These are phyloP conservation scores for Lumnitzera racemosa DNA, from an alignment of 345 rosid genomes.

Conservation along the genomic window DNA sequence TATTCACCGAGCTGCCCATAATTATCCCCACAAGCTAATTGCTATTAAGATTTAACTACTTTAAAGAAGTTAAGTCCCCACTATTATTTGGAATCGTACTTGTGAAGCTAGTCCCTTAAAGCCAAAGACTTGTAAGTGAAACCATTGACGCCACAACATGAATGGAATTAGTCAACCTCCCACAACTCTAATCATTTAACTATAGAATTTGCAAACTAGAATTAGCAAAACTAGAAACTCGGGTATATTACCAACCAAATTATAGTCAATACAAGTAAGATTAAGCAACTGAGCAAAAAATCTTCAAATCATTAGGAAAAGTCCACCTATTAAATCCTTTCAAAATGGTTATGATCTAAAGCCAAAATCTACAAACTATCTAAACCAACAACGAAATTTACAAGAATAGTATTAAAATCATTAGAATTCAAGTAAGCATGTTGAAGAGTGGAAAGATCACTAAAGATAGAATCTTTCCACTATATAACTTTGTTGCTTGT, in stretches of 20 bases:
- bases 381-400: slow-evolving; percentile 47
- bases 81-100: slow-evolving; percentile 53
- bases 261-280: slow-evolving; percentile 56
- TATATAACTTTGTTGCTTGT: neutral
- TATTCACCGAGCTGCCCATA: slow-evolving; percentile 38
- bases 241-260: slow-evolving; percentile 62
- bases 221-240: slow-evolving; percentile 41
- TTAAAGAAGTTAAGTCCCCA: slow-evolving; percentile 40
- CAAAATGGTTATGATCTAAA: slow-evolving; percentile 47
- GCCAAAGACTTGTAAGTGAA: slow-evolving; percentile 52
- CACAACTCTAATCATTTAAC: slow-evolving; percentile 51
- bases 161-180: slow-evolving; percentile 46
- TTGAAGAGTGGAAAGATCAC: slow-evolving; percentile 40
- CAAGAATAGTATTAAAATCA: slow-evolving; percentile 51
- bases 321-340: slow-evolving; percentile 59
- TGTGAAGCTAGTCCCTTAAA: slow-evolving; percentile 65
- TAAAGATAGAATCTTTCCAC: slow-evolving; percentile 51
- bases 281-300: slow-evolving; percentile 44
- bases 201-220: slow-evolving; percentile 43
- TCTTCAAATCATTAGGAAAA: slow-evolving; percentile 37
- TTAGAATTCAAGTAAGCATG: slow-evolving; percentile 50
- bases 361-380: slow-evolving; percentile 39
- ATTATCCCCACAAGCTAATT: slow-evolving; percentile 52
- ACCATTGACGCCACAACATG: slow-evolving; percentile 49
- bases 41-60: slow-evolving; percentile 50